A percentile compares a stretch with the other conserved stretches of the same genome.
phyloP scores from a whole-genome alignment of 805 yeast genomes.

The Candida boidinii region DNA sequence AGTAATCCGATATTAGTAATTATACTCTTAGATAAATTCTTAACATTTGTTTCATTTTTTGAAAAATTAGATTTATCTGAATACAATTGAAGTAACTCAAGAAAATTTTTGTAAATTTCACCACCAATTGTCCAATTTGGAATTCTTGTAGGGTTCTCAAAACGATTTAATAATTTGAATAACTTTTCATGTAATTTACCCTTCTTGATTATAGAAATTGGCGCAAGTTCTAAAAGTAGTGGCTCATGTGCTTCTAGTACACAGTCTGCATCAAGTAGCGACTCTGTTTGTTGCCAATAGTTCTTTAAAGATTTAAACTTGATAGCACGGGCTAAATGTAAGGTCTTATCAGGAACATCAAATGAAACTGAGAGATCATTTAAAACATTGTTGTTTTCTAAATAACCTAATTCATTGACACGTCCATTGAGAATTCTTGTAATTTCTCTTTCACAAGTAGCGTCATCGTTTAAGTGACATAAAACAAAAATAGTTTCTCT shows the following conservation, averaged over 20 bases:
- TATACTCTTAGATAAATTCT: no score
- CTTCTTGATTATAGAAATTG: constrained; percentile 53
- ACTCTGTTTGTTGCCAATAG: constrained; percentile 49
- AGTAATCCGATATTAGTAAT: no score
- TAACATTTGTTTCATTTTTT: no score
- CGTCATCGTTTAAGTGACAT: constrained; percentile 46
- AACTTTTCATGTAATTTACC: constrained; percentile 19
- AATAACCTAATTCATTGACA: constrained; percentile 21
- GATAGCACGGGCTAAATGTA: constrained; percentile 55
- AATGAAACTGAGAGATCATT: constrained; percentile 29
- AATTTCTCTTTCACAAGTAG: constrained; percentile 32
- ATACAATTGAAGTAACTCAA: constrained; percentile 24
- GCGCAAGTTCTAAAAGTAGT: constrained; percentile 57
- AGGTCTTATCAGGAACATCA: constrained; percentile 36
- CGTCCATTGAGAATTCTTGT: constrained; percentile 26
- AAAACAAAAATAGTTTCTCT: constrained; percentile 57
- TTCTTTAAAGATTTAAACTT: constrained; percentile 41
- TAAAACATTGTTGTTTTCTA: constrained; percentile 21
- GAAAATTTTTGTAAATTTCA: constrained; percentile 45
- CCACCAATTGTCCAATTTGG: constrained; percentile 51
- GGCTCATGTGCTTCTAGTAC: constrained; percentile 58
- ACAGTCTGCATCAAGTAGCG: constrained; percentile 51
- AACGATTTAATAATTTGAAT: constrained; percentile 30
- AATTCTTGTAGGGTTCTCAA: constrained; percentile 30
- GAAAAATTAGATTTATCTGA: no score